A percentile compares a stretch with the other conserved stretches of the same genome.
These are phyloP conservation scores for Phytophthora tentaculata DNA, from an alignment of 352 stramenopile genomes.

Conservation along the genomic window DNA sequence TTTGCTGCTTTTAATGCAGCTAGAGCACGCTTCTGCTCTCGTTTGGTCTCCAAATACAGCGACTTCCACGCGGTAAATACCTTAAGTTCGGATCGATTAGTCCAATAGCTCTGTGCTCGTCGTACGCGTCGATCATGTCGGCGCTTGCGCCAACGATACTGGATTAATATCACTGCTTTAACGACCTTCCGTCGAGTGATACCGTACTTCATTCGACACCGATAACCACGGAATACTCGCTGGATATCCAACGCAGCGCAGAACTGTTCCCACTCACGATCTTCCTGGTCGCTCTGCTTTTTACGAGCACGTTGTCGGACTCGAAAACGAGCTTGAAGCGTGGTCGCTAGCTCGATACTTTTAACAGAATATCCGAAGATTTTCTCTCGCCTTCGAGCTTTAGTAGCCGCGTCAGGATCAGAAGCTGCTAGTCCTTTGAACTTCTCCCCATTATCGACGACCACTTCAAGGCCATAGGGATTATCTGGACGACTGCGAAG, in stretches of 20 bases:
- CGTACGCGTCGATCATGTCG: conserved; percentile 53
- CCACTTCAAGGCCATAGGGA: conserved; percentile 55
- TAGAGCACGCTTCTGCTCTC: conserved; percentile 35
- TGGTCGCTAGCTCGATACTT: conserved; percentile 33
- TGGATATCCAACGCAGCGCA: conserved; percentile 71
- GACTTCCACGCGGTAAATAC: conserved; percentile 62
- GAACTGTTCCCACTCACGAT: conserved; percentile 50
- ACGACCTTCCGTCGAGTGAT: conserved; percentile 43
- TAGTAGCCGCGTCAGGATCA: conserved; percentile 40
- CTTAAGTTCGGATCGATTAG: conserved; percentile 58
- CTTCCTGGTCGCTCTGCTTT: conserved; percentile 29
- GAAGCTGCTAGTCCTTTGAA: conserved; percentile 58
- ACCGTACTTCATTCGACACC: conserved; percentile 46
- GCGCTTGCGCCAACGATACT: conserved; percentile 66
- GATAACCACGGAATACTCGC: conserved; percentile 51
- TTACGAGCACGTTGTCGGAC: conserved; percentile 32
- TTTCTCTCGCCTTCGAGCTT: conserved; percentile 48
- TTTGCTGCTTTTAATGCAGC: conserved; percentile 45
- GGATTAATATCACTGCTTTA: conserved; percentile 54
- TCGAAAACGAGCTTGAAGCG: conserved; percentile 58
- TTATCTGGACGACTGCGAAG: conserved; percentile 49
- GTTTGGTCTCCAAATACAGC: conserved; percentile 12
- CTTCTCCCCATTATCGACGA: conserved; percentile 44
- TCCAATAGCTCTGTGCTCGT: conserved; percentile 67
- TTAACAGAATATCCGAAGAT: conserved; percentile 16